A percentile compares a stretch with the other conserved stretches of the same genome.
Conservation (phyloP, 768 basidiomycete genomes). For the Boletellus ananiceps region DNA sequence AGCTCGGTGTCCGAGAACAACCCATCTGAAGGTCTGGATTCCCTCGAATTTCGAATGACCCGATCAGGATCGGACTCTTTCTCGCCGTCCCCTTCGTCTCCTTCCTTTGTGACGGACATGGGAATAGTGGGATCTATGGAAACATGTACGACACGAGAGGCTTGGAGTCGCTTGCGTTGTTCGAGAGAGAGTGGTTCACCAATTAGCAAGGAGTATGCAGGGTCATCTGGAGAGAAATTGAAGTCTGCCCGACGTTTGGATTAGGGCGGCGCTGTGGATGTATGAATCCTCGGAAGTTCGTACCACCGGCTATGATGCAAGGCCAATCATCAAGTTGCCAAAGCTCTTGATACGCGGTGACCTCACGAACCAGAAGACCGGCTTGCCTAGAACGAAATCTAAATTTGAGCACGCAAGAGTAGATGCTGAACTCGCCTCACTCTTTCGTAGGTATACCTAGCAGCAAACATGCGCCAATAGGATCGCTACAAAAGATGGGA, state of each 20-base stretch:
- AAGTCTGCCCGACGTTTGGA: constrained; percentile 55
- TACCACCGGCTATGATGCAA: constrained; percentile 81
- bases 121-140: constrained; percentile 62
- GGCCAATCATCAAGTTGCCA: constrained; percentile 57
- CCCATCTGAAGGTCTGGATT: constrained; percentile 57
- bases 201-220: constrained; percentile 74
- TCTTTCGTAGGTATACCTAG: constrained; percentile 69
- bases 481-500: neutral
- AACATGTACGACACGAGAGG: constrained; percentile 69
- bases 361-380: constrained; percentile 66
- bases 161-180: constrained; percentile 49
- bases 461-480: neutral
- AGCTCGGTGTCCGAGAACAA: constrained; percentile 62
- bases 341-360: constrained; percentile 48
- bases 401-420: neutral
- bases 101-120: constrained; percentile 23
- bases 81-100: constrained; percentile 43
- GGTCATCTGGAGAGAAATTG: constrained; percentile 81
- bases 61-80: constrained; percentile 54
- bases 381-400: constrained; percentile 54
- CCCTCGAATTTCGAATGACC: constrained; percentile 70
- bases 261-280: neutral
- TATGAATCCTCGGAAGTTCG: neutral
- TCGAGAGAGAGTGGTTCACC: constrained; percentile 51
- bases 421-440: constrained; percentile 49